Evolutionary conservation across 1,139 yeast species (phyloP), one percentile per base, ranked within the genome.

Genomic region (Kodamaea alishanica): DNA sequence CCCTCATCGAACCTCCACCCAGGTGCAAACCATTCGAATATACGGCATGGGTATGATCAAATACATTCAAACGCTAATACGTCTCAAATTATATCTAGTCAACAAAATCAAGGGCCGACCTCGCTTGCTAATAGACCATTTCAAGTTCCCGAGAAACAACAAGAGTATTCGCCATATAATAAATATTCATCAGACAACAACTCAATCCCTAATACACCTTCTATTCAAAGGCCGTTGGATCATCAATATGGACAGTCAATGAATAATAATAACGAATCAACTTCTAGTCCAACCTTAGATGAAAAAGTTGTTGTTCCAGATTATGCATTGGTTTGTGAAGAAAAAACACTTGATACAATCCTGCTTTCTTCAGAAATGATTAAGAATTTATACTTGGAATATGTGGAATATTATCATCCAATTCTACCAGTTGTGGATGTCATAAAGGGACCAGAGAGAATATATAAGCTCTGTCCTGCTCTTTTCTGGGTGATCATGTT

Each of bases 401-500:
- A 81, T 55, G 84, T 83, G 3, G 63, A 68, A 22, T 71, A 78
- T 45, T 92, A 90, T 53, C 97, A 92, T 56, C 85, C 87, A 0
- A 81, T 86, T 38, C 58, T 92, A 35, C 97, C 97, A 0, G 86
- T 90, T 2, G 95, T 90, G 2, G 96, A 90, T 54, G 75, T 90
- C 2, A 49, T 70, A 6, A 77, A 77, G 43, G 96, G 97, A 1
- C 95, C 96, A 0, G 96, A 88, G 50, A 67, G 79, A 38, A 75
- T 90, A 6, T 85, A 85, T 56, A 65, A 77, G 44, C 69, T 85
- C 10, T 87, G 96, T 45, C 96, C 97, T 0, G 82, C 94, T 2
- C 66, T 92, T 22, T 92, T 92, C 54, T 92, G 98, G 98, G 92
- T 92, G 0, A 82, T 92, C 15, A 81, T 90, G 81, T 77, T 89